phyloP scores from a whole-genome alignment of 1,139 yeast genomes.

The Kluyveromyces sp. region DNA sequence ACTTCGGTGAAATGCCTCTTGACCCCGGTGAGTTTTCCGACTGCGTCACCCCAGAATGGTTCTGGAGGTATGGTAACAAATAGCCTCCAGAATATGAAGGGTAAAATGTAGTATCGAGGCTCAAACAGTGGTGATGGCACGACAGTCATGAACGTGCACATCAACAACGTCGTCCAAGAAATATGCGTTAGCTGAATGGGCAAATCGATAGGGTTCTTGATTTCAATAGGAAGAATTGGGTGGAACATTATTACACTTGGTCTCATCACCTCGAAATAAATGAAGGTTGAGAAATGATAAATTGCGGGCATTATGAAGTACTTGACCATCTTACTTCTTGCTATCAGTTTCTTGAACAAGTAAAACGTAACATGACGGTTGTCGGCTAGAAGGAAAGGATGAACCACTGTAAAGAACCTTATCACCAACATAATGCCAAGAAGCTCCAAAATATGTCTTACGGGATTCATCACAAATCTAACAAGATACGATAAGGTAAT shows the following conservation, averaged over 20 bases:
- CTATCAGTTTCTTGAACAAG: conserved; percentile 60
- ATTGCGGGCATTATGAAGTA: conserved; percentile 46
- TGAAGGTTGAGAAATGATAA: conserved; percentile 64
- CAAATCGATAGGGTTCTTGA: conserved; percentile 30
- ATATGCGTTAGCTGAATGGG: conserved; percentile 38
- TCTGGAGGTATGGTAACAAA: conserved; percentile 41
- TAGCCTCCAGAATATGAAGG: conserved; percentile 68
- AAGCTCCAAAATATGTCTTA: conserved; percentile 30
- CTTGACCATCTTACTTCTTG: conserved; percentile 33
- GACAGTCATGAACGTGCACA: conserved; percentile 53
- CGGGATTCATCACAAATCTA: conserved; percentile 26
- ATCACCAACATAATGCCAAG: conserved; percentile 44
- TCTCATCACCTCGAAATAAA: conserved; percentile 35
- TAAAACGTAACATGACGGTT: conserved; percentile 92
- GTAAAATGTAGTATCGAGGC: conserved; percentile 84
- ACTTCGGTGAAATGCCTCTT: conserved; percentile 48
- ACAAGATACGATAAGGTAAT: conserved; percentile 36
- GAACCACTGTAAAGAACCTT: conserved; percentile 61
- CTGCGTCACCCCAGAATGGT: conserved; percentile 27
- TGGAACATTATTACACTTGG: conserved; percentile 33
- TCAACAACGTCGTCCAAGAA: conserved; percentile 41
- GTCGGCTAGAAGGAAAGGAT: conserved; percentile 89
- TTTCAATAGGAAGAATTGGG: conserved; percentile 32
- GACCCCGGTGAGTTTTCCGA: conserved; percentile 24
- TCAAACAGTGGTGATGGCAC: conserved; percentile 90